Conservation (phyloP, 495 filamentous ascomycete genomes). For the Penicillium fimorum region DNA sequence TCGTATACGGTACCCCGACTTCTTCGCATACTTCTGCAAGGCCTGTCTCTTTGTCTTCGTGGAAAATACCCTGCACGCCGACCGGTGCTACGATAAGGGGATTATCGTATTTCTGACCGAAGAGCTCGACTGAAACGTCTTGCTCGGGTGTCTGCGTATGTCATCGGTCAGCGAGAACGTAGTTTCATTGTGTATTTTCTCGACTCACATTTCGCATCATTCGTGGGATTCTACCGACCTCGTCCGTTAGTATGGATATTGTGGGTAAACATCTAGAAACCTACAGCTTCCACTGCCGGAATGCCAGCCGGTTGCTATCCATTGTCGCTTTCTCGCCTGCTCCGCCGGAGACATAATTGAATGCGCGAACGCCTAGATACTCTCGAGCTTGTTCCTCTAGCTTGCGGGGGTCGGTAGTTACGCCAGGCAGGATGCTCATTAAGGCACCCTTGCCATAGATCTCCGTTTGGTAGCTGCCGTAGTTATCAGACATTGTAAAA, state of each 20-base stretch:
- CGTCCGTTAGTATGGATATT: background rate
- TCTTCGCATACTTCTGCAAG: constrained; percentile 53
- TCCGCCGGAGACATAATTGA: constrained; percentile 62
- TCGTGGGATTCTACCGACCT: constrained; percentile 34
- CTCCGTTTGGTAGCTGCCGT: constrained; percentile 47
- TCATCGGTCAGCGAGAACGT: constrained; percentile 4
- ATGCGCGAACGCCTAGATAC: constrained; percentile 47
- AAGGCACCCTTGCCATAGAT: constrained; percentile 53
- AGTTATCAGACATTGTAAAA: constrained; percentile 38
- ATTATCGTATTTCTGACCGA: constrained; percentile 51
- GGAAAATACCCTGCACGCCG: constrained; percentile 58
- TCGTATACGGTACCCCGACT: constrained; percentile 53
- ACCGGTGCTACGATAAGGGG: constrained; percentile 60
- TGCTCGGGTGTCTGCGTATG: constrained; percentile 38
- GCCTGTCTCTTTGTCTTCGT: constrained; percentile 53
- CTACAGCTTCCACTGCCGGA: constrained; percentile 63
- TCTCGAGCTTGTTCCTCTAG: constrained; percentile 56
- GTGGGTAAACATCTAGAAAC: background rate
- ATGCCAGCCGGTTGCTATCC: constrained; percentile 63
- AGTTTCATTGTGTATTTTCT: background rate
- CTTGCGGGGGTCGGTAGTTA: constrained; percentile 60
- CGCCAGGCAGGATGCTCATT: constrained; percentile 44
- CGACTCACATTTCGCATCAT: constrained; percentile 40
- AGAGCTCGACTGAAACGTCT: constrained; percentile 54
- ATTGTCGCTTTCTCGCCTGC: constrained; percentile 64